Conservation (phyloP, 768 basidiomycete species). For the Trametes coccinea region DNA sequence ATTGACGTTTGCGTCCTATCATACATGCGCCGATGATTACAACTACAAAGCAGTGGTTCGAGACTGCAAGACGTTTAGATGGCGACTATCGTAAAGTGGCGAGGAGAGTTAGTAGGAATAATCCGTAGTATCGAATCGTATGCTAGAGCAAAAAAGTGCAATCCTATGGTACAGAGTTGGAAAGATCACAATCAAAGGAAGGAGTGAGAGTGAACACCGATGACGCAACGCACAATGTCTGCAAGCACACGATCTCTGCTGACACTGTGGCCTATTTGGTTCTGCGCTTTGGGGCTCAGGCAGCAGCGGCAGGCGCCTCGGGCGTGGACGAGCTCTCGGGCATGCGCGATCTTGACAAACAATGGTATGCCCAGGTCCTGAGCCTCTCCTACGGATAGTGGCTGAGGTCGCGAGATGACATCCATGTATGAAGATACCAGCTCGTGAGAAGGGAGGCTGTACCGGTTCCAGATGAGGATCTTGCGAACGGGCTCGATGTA, state of each 20-base stretch:
- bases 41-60: no score
- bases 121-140: no score
- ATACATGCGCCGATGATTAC: no score
- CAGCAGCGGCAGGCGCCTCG: conserved; percentile 12
- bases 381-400: conserved; percentile 13
- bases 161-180: background rate
- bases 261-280: background rate
- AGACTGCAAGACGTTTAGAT: background rate
- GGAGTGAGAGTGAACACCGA: background rate
- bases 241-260: background rate
- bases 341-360: conserved; percentile 10
- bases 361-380: conserved; percentile 6
- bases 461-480: conserved; percentile 20
- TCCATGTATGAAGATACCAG: conserved; percentile 16
- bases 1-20: no score
- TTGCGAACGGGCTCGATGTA: conserved; percentile 15
- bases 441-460: conserved; percentile 8
- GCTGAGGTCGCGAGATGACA: conserved; percentile 10
- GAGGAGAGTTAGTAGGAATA: no score
- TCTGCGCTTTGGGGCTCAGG: background rate
- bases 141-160: no score
- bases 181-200: background rate
- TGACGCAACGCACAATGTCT: background rate
- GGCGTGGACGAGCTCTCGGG: conserved; percentile 9
- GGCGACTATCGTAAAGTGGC: no score